A percentile compares a stretch with the other conserved stretches of the same genome.
phyloP scores from a whole-genome alignment of 805 yeast genomes.

The Kuraishia hungarica region DNA sequence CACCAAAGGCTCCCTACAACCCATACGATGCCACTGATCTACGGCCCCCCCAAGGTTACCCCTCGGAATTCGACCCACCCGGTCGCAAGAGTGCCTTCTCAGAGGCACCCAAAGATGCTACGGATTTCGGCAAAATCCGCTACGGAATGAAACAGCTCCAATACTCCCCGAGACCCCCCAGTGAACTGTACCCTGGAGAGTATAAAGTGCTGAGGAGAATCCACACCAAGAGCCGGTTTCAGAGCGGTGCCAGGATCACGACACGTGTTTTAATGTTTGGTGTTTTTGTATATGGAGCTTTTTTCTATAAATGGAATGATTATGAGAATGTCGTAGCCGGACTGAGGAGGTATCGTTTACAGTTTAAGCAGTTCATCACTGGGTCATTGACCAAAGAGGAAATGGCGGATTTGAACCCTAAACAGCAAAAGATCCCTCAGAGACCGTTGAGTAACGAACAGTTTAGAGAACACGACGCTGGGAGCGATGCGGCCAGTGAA shows the following conservation, averaged over 20 bases:
- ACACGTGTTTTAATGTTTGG: conserved; percentile 42
- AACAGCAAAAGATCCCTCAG: conserved; percentile 27
- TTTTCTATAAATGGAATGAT: conserved; percentile 80
- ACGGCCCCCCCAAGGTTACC: conserved; percentile 80
- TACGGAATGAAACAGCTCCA: conserved; percentile 67
- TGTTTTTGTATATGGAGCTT: conserved; percentile 49
- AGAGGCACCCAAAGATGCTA: conserved; percentile 50
- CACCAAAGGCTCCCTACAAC: conserved; percentile 77
- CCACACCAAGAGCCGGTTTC: conserved; percentile 42
- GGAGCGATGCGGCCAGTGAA: no score
- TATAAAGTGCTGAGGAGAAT: conserved; percentile 60
- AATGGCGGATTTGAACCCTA: conserved; percentile 50
- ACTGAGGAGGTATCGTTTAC: conserved; percentile 54
- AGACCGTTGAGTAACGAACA: conserved; percentile 26
- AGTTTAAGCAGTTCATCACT: conserved; percentile 41
- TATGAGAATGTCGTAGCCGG: conserved; percentile 66
- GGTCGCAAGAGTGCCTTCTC: conserved; percentile 42
- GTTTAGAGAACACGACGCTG: no score
- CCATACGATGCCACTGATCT: conserved; percentile 74
- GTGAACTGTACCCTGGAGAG: conserved; percentile 72
- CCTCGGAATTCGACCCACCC: conserved; percentile 70
- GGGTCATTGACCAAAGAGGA: conserved; percentile 52
- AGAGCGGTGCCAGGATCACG: conserved; percentile 51
- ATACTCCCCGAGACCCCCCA: conserved; percentile 71
- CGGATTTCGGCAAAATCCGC: conserved; percentile 59